These are phyloP conservation scores for Daedaleopsis sinensis DNA, from an alignment of 768 basidiomycete species.

Conservation along the genomic window DNA sequence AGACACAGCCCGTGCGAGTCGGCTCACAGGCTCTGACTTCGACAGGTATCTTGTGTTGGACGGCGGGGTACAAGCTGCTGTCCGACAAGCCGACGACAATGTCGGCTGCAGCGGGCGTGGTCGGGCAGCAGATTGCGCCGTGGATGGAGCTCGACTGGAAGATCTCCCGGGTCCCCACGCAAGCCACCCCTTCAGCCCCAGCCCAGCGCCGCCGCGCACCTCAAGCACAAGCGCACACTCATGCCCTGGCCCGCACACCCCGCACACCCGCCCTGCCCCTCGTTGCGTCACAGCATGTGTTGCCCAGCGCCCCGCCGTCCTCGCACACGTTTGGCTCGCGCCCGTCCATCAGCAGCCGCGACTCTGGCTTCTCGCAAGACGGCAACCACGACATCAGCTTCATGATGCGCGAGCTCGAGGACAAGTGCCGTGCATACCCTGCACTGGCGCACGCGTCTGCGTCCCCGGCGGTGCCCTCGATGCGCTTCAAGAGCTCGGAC, in stretches of 20 bases:
- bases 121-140: conserved; percentile 63
- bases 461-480: conserved; percentile 25
- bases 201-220: conserved; percentile 30
- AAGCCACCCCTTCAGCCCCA: conserved; percentile 31
- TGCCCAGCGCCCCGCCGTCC: conserved; percentile 37
- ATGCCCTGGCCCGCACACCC: conserved; percentile 66
- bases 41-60: no score
- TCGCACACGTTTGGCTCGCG: conserved; percentile 43
- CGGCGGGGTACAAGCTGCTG: no score
- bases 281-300: conserved; percentile 28
- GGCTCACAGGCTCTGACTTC: no score
- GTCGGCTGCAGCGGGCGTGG: conserved; percentile 12
- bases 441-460: conserved; percentile 24
- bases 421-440: conserved; percentile 37
- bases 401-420: conserved; percentile 34
- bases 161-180: conserved; percentile 43
- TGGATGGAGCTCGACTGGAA: conserved; percentile 53
- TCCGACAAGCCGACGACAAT: conserved; percentile 9
- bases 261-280: conserved; percentile 32
- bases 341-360: conserved; percentile 29
- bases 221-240: conserved; percentile 54
- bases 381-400: conserved; percentile 23
- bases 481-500: conserved; percentile 52
- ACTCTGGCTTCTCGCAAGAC: conserved; percentile 23
- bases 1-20: conserved; percentile 40